Evolutionary conservation across 495 filamentous ascomycete species (phyloP).

Genomic region (Penicillium robsamsonii): DNA sequence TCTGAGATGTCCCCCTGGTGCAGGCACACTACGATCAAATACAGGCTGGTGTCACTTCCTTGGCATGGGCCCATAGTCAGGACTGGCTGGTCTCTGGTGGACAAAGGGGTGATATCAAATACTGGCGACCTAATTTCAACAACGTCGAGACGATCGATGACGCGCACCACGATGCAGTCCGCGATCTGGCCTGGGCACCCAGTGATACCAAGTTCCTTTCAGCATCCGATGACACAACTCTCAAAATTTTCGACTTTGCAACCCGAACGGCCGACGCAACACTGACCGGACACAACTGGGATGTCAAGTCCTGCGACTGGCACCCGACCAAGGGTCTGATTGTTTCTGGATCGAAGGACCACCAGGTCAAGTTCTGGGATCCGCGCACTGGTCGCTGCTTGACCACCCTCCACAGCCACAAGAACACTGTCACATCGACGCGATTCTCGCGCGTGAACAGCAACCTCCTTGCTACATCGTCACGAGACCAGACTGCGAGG

Average conservation of each 20-base stretch:
- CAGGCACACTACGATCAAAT: conserved; percentile 77
- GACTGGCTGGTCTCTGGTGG: conserved; percentile 97
- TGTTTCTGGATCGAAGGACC: conserved; percentile 96
- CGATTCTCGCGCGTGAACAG: conserved; percentile 80
- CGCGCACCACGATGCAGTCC: conserved; percentile 83
- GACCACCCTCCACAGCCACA: conserved; percentile 95
- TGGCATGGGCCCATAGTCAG: conserved; percentile 87
- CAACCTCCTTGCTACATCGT: conserved; percentile 84
- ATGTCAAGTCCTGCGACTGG: conserved; percentile 95
- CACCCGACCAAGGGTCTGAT: conserved; percentile 92
- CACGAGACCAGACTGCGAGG: conserved; percentile 84
- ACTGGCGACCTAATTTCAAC: conserved; percentile 99
- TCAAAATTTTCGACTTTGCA: conserved; percentile 98
- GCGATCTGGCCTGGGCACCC: conserved; percentile 89
- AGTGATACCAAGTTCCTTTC: conserved; percentile 95
- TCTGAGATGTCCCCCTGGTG: background rate
- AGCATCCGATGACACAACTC: conserved; percentile 85
- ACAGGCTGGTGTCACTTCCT: conserved; percentile 75
- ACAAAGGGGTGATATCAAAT: conserved; percentile 92
- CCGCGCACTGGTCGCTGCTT: conserved; percentile 84
- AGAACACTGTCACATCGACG: conserved; percentile 90
- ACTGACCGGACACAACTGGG: conserved; percentile 89
- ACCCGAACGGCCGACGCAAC: conserved; percentile 75
- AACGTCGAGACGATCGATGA: conserved; percentile 93
- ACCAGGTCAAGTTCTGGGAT: conserved; percentile 97